Evolutionary conservation across 345 rosid species (phyloP), one percentile per base, ranked within the genome.

Genomic region (Citrus unshiu): DNA sequence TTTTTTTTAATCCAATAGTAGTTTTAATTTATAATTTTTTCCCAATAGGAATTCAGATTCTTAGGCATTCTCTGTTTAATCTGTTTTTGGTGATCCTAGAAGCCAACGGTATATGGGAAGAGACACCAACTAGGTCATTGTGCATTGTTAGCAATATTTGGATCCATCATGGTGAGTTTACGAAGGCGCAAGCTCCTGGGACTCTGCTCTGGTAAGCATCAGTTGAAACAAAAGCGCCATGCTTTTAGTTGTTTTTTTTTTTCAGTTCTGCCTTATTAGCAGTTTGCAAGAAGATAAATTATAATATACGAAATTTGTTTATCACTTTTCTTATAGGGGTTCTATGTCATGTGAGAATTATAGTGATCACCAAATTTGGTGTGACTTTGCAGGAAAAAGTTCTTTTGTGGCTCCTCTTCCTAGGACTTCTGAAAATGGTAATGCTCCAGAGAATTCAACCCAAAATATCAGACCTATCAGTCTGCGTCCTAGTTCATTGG

Each of bases 151-250:
- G 58, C 71, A 63, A 66, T 75, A 29, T 76, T 77, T 39, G 65
- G 72, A 59, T 72, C 81, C 69, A 62, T 81, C 40, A 95, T 96
- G 99, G 99, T 96, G 84, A 96, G 98, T 91, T 78, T 93, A 83
- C 71, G 98, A 60, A 89, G 98, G 85, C 97, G 98, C 56, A 92
- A 87, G 83, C 94, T 93, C 72, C 77, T 93, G 85, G 98, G 98
- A 61, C 88, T 95, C 72, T 95, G 98, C 83, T 85, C 96, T 73
- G 99, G 99, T 96, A 90, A 85, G 43, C 51, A 64, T 81, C 78
- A 22, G 70, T 79, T 78, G 60, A 46, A 46, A 46, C 54, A 49
- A 39, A 70, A 37, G n/a, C 62, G 21, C 63, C 72, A 71, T 29
- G 54, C 35, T 51, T 64, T 73, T 59, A 37, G 27, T 34, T 69